Conservation (phyloP, 2,329 filamentous ascomycete species). For the Sclerotinia spermophila region DNA sequence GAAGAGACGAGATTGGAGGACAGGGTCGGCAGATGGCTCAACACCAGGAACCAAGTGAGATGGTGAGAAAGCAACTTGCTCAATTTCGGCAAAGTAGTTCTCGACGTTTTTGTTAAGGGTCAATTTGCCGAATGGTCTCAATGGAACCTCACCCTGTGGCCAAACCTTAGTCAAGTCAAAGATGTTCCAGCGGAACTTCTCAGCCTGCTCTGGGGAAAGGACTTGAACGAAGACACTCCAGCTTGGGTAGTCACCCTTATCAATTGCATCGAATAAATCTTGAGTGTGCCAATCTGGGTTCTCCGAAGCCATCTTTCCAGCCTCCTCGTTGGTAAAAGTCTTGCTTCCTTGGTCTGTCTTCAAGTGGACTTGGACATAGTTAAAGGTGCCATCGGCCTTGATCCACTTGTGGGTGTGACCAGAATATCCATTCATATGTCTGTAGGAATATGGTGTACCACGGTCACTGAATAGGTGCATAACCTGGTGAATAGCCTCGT, state of each 20-base stretch:
- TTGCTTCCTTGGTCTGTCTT: slow-evolving; percentile 61
- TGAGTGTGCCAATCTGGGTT: slow-evolving; percentile 62
- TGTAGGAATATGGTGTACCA: slow-evolving; percentile 61
- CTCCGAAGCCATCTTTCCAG: slow-evolving; percentile 48
- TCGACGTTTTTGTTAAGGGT: slow-evolving; percentile 61
- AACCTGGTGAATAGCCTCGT: slow-evolving; percentile 59
- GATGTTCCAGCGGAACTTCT: slow-evolving; percentile 58
- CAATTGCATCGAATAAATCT: slow-evolving; percentile 62
- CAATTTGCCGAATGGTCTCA: slow-evolving; percentile 57
- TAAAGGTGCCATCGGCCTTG: slow-evolving; percentile 62
- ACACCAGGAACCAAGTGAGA: slow-evolving; percentile 64
- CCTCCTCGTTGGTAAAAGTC: slow-evolving; percentile 56
- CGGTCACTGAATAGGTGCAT: slow-evolving; percentile 65
- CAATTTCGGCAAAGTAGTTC: slow-evolving; percentile 64
- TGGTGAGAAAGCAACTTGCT: slow-evolving; percentile 67
- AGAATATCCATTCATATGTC: slow-evolving; percentile 65
- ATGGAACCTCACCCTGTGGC: slow-evolving; percentile 60
- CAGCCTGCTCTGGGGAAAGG: slow-evolving; percentile 58
- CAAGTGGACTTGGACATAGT: slow-evolving; percentile 63
- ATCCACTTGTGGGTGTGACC: slow-evolving; percentile 65
- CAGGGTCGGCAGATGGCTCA: slow-evolving; percentile 66
- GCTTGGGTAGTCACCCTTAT: slow-evolving; percentile 55
- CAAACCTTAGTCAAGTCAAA: slow-evolving; percentile 70
- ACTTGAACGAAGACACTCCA: slow-evolving; percentile 65
- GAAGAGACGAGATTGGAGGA: slow-evolving; percentile 66